phyloP scores from a whole-genome alignment of 2,329 filamentous ascomycete species.

The Fusarium tjaetaba region DNA sequence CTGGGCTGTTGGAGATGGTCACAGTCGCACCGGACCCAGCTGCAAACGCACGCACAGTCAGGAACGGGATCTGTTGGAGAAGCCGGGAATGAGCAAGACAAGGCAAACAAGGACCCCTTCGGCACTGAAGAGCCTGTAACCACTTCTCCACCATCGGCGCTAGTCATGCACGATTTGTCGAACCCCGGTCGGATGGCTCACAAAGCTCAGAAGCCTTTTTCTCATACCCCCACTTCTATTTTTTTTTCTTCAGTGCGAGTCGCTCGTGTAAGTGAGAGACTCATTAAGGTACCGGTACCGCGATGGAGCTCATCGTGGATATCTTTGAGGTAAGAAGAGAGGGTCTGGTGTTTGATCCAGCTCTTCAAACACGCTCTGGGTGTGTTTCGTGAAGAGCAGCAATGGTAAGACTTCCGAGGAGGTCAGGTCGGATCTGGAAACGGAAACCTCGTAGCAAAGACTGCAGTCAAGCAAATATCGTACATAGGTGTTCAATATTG shows the following conservation, averaged over 20 bases:
- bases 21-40: background rate
- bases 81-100: background rate
- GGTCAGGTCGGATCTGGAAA: conserved; percentile 9
- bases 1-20: conserved; percentile 18
- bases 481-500: background rate
- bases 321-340: conserved; percentile 27
- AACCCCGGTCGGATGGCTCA: conserved; percentile 37
- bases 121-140: conserved; percentile 34
- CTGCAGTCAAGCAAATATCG: conserved; percentile 2
- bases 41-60: conserved; percentile 16
- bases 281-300: conserved; percentile 36
- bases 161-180: conserved; percentile 46
- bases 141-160: conserved; percentile 28
- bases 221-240: conserved; percentile 13
- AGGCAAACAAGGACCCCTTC: conserved; percentile 31
- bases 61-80: conserved; percentile 33
- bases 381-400: conserved; percentile 5
- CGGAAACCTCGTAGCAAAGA: conserved; percentile 16
- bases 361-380: conserved; percentile 34
- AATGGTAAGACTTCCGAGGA: conserved; percentile 2
- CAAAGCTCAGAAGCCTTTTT: conserved; percentile 17
- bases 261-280: conserved; percentile 28
- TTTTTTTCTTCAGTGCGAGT: conserved; percentile 15
- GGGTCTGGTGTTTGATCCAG: conserved; percentile 28
- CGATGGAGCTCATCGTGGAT: conserved; percentile 33